Conservation (phyloP, 345 rosid genomes). For the Salix viminalis region DNA sequence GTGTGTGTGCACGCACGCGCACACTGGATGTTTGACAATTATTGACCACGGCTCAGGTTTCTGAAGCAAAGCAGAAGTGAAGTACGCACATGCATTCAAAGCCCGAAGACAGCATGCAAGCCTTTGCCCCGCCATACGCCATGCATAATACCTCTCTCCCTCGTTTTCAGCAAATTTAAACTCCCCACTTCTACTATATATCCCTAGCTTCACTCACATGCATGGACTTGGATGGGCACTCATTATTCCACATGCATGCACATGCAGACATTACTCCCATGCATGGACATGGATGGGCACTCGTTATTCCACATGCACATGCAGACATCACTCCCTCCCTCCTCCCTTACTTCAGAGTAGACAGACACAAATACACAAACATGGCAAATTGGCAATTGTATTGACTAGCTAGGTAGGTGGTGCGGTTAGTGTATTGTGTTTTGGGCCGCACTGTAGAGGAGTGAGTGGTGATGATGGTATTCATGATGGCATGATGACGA, state of each 20-base stretch:
- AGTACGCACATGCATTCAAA: slow-evolving; percentile 29
- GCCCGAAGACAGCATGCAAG: slow-evolving; percentile 20
- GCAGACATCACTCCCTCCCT: slow-evolving; percentile 10
- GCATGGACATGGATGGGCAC: slow-evolving; percentile 50
- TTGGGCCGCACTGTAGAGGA: background rate
- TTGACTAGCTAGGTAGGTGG: background rate
- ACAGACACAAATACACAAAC: background rate
- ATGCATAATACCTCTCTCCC: slow-evolving; percentile 24
- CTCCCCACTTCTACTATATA: background rate
- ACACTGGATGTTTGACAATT: background rate
- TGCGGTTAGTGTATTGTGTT: background rate
- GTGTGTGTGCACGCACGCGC: no score
- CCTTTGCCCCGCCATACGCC: slow-evolving; percentile 23
- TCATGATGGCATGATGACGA: slow-evolving; percentile 50
- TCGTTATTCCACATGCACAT: slow-evolving; percentile 53
- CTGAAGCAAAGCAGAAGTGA: slow-evolving; percentile 3
- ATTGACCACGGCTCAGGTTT: background rate
- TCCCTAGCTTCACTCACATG: slow-evolving; percentile 34
- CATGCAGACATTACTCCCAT: slow-evolving; percentile 40
- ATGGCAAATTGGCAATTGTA: background rate
- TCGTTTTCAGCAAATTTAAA: slow-evolving; percentile 19
- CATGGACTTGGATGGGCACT: slow-evolving; percentile 48
- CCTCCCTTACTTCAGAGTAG: background rate
- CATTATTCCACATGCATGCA: slow-evolving; percentile 57
- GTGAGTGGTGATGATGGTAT: slow-evolving; percentile 31